These are phyloP conservation scores for Pseudonitzschia pungens DNA, from an alignment of 108 stramenopile species.

Conservation along the genomic window DNA sequence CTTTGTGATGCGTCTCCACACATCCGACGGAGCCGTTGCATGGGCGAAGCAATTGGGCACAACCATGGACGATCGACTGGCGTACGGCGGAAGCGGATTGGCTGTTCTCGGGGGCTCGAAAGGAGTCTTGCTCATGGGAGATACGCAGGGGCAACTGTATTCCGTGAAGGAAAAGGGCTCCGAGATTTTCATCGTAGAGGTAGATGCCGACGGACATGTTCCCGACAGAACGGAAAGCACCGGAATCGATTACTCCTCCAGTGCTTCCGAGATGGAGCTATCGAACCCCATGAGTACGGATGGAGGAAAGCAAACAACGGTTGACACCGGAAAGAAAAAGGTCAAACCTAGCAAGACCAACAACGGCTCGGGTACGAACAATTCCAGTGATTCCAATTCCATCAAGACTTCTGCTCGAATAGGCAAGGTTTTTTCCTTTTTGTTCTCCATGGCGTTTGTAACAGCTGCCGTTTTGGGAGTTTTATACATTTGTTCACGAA, in stretches of 20 bases:
- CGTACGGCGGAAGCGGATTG: constrained; percentile 39
- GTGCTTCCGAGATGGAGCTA: not conserved
- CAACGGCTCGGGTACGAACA: not conserved
- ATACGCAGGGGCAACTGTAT: constrained; percentile 38
- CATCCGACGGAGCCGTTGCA: constrained; percentile 25
- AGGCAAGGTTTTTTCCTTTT: not conserved
- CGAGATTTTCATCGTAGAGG: constrained; percentile 27
- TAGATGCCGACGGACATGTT: constrained; percentile 13
- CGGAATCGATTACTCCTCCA: constrained; percentile 14
- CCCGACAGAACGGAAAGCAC: constrained; percentile 23
- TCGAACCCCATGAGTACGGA: constrained; percentile 7
- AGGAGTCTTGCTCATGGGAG: constrained; percentile 44
- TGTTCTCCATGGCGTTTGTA: constrained; percentile 22
- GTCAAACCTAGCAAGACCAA: not conserved
- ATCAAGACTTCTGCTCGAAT: not conserved
- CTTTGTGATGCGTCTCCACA: constrained; percentile 28
- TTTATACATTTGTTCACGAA: not conserved
- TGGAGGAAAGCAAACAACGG: not conserved
- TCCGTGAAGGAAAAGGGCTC: constrained; percentile 22
- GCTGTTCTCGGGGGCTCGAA: constrained; percentile 18
- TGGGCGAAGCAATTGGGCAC: constrained; percentile 51
- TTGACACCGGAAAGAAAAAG: not conserved
- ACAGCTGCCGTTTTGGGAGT: constrained; percentile 6
- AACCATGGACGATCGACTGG: constrained; percentile 38
- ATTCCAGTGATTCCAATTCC: not conserved